Conservation (phyloP, 805 yeast genomes). For the Jamesozyma piceae region DNA sequence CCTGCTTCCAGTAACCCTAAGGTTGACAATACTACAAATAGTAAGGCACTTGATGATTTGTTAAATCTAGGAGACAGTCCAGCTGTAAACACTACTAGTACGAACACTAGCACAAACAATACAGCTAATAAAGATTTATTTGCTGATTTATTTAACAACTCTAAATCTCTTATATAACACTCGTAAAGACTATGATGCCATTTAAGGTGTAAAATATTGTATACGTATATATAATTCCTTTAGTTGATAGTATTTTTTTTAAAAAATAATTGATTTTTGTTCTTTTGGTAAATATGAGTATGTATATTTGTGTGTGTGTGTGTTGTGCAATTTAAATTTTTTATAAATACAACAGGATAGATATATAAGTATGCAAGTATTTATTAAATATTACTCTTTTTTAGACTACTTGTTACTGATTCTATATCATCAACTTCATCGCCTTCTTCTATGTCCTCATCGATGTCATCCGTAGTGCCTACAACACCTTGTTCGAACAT, state of each 20-base stretch:
- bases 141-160: slow-evolving; percentile 24
- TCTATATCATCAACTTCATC: slow-evolving; percentile 7
- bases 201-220: too few relatives aligned
- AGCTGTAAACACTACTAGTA: slow-evolving; percentile 10
- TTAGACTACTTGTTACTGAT: neutral
- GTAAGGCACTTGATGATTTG: slow-evolving; percentile 10
- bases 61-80: slow-evolving; percentile 7
- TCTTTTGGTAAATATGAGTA: too few relatives aligned
- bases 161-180: slow-evolving; percentile 25
- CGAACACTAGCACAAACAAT: slow-evolving; percentile 5
- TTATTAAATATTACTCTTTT: neutral
- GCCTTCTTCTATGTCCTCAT: slow-evolving; percentile 39
- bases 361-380: too few relatives aligned
- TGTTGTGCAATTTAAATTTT: too few relatives aligned
- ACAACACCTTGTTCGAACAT: slow-evolving; percentile 87
- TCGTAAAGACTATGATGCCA: too few relatives aligned
- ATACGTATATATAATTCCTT: too few relatives aligned
- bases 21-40: slow-evolving; percentile 6
- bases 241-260: too few relatives aligned
- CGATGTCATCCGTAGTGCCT: slow-evolving; percentile 52
- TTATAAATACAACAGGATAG: too few relatives aligned
- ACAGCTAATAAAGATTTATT: slow-evolving; percentile 19
- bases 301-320: too few relatives aligned
- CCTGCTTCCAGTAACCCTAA: slow-evolving; percentile 6
- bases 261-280: too few relatives aligned